Conservation (phyloP, 805 yeast genomes). For the Metschnikowia matae region DNA sequence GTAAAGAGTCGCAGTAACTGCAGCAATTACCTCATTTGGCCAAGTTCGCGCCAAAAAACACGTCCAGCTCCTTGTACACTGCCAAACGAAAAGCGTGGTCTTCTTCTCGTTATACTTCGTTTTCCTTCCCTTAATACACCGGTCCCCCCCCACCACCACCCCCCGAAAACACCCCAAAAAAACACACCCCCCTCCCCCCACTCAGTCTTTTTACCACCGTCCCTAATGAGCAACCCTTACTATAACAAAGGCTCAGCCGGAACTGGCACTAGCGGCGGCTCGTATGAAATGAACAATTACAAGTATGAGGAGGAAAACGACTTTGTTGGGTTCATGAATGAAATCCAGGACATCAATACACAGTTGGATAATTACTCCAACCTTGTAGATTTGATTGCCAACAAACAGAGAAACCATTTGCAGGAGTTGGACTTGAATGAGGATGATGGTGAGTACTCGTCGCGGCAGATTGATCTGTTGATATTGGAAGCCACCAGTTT, state of each 20-base stretch:
- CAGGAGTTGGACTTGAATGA: conserved; percentile 70
- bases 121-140: not conserved
- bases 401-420: conserved; percentile 64
- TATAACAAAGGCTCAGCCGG: conserved; percentile 9
- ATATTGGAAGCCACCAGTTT: conserved; percentile 75
- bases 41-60: not conserved
- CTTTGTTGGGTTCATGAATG: conserved; percentile 63
- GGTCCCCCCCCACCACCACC: not conserved
- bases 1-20: not conserved
- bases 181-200: no score
- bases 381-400: conserved; percentile 64
- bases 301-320: conserved; percentile 41
- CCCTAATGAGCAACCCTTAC: conserved; percentile 37
- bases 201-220: no score
- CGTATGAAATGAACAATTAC: conserved; percentile 15
- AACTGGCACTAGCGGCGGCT: conserved; percentile 3
- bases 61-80: not conserved
- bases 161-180: no score
- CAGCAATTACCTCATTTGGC: not conserved
- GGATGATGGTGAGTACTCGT: conserved; percentile 51
- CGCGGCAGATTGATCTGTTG: conserved; percentile 72
- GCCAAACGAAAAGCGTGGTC: not conserved
- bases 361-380: conserved; percentile 68
- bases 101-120: not conserved
- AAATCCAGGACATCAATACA: conserved; percentile 56